Base-by-base conservation (phyloP, 2,329 filamentous ascomycete genomes). In the Escovopsis weberi region DNA sequence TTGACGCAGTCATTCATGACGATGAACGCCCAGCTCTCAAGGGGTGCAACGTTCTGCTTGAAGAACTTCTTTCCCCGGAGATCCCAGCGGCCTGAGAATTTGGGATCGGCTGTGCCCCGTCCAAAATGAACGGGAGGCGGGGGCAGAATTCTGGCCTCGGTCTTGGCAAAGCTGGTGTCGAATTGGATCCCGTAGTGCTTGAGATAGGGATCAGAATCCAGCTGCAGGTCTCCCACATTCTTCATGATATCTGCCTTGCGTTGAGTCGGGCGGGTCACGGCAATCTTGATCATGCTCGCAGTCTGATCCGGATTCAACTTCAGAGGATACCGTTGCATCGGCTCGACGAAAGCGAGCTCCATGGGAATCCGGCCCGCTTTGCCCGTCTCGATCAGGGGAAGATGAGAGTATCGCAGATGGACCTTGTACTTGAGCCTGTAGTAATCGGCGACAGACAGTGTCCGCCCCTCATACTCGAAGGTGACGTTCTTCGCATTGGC, bases 241-340 rank as follows among this genome's bases (percentile, higher is more conserved):
- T 43, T 43, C 43, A 61, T 51, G 51, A 96, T 87, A 18, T 82
- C 75, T 0, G 58, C 52, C 50, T 76, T 74, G n/a, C 91, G 83
- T 28, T 78, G 58, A 0, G 59, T 57, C 0, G 91, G 91, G 1
- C 80, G 73, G 6, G 82, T 85, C 4, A 94, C 89, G 0, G 89
- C 88, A 53, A 89, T 86, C 59, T 83, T 89, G 66, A 98, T 95
- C 91, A 98, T 98, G 5, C 72, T 64, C 0, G 80, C 66, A 0
- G 89, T 95, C 63, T 94, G 70, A 0, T 63, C 57, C 0, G 71
- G 66, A 42, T 71, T 71, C 1, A 83, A 58, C 59, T 82, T 83
- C 62, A 66, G 80, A 0, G 66, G 64, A 49, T 80, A 84, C 0
- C 74, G 66, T 55, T 82, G 78, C 55, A 75, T 69, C 0, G 65